A percentile compares a stretch with the other conserved stretches of the same genome.
Evolutionary conservation across 2,329 filamentous ascomycete species (phyloP).

Genomic region (Cercospora canescens): DNA sequence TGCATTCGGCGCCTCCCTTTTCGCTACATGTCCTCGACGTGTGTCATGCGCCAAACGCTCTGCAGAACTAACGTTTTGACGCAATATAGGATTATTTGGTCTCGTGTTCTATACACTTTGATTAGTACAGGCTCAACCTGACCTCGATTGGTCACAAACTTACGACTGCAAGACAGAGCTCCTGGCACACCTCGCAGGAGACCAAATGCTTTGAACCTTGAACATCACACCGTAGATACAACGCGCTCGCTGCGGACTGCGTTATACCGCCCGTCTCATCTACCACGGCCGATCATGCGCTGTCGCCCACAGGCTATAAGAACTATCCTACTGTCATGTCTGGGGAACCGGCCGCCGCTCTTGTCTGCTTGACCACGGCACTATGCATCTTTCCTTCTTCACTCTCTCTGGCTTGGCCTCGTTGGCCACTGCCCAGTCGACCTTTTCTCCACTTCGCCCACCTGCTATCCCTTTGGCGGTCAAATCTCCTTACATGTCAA

Average conservation of each 20-base stretch:
- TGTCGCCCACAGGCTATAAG: neutral
- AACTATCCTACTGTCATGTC: neutral
- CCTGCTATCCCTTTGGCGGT: constrained; percentile 73
- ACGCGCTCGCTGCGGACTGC: neutral
- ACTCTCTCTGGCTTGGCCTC: constrained; percentile 17
- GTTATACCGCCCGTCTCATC: neutral
- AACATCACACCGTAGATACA: neutral
- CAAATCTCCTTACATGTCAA: constrained; percentile 70
- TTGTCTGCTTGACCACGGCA: neutral
- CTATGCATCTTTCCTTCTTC: constrained; percentile 19
- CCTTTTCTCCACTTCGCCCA: constrained; percentile 63
- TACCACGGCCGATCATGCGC: neutral
- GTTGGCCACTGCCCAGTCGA: constrained; percentile 32
- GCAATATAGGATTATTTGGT: neutral
- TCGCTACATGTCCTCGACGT: neutral
- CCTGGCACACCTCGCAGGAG: neutral
- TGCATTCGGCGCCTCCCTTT: neutral
- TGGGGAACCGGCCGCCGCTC: neutral
- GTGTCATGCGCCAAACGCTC: neutral
- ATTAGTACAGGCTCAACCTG: neutral
- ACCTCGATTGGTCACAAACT: neutral
- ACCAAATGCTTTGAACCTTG: neutral
- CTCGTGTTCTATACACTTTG: neutral
- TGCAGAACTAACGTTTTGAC: neutral
- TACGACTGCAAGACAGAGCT: neutral